A percentile compares a stretch with the other conserved stretches of the same genome.
Evolutionary conservation across 2,329 filamentous ascomycete species (phyloP).

Genomic region (Fusarium camptoceras): DNA sequence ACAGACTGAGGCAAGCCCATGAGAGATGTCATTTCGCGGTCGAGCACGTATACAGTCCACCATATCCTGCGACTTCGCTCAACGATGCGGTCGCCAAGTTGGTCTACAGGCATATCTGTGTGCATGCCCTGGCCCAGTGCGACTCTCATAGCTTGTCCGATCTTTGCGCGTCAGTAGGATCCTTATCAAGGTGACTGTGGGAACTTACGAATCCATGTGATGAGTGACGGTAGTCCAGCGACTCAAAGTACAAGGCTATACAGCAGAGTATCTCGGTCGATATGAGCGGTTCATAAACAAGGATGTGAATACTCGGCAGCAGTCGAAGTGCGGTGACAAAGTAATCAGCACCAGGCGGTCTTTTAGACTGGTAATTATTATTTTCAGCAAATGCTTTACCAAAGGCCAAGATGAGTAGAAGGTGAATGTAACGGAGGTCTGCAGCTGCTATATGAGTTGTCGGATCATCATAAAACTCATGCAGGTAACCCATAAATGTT

Average conservation of each 20-base stretch:
- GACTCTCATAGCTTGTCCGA: constrained; percentile 64
- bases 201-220: constrained; percentile 59
- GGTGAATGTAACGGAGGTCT: constrained; percentile 64
- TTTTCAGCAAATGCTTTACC: constrained; percentile 64
- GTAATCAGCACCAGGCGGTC: constrained; percentile 60
- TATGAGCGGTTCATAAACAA: constrained; percentile 57
- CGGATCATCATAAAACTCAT: constrained; percentile 47
- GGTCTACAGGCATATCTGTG: constrained; percentile 60
- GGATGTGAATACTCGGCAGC: constrained; percentile 55
- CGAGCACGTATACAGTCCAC: constrained; percentile 67
- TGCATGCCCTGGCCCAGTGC: constrained; percentile 64
- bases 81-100: constrained; percentile 55
- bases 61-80: constrained; percentile 62
- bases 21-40: constrained; percentile 64
- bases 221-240: constrained; percentile 59
- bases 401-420: constrained; percentile 65
- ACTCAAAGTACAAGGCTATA: constrained; percentile 64
- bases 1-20: constrained; percentile 64
- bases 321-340: constrained; percentile 59
- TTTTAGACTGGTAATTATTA: constrained; percentile 47
- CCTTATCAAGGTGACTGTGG: accelerated
- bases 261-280: constrained; percentile 64
- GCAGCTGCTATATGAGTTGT: constrained; percentile 26
- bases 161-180: constrained; percentile 46
- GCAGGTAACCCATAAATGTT: constrained; percentile 57